Evolutionary conservation across 257 asterid genomes (phyloP), one percentile per base, ranked within the genome.

Genomic region (Gentiana straminea): DNA sequence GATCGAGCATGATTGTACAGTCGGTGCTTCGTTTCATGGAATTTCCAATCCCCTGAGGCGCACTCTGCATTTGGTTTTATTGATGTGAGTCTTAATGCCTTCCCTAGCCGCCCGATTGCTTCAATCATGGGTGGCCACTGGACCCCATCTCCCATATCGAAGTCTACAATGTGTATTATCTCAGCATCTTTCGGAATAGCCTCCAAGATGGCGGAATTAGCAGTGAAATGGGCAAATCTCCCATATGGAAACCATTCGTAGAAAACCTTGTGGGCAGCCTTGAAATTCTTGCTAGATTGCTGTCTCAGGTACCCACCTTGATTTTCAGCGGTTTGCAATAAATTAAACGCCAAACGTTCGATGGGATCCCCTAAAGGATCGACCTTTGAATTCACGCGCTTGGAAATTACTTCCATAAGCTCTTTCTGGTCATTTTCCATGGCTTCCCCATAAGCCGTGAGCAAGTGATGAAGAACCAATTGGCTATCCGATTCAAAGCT

Each of bases 381-480:
- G 24, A 70, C 76, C 57, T 69, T 82, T 49, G 72, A 73, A 3
- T 64, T 63, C 50, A 79, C 68, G 1, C 88, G 70, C 49, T 66
- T 76, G 33, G 59, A 69, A 38, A 84, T 64, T 63, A 75, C 84
- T 49, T 64, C 74, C 8, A 75, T 41, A 1, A 88, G 83, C 71
- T 75, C 86, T 51, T 36, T 64, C 35, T 80, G 81, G 13, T 79
- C 79, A 55, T 79, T 81, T 63, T 74, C 78, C 57, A 37, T 58
- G 13, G 97, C 84, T 62, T 84, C 91, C 24, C 78, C 86, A 41
- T 81, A 81, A 5, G 84, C 97, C 59, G 49, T 61, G 7, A 82
- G 66, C 2, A 84, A 76, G 67, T 82, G 95, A 37, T 59, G 70
- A 2, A 82, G 78, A 44, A 59, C 51, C 35, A 61, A 44, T 48